Evolutionary conservation across 306 rosid genomes (phyloP).

Genomic region (Prunus persica): DNA sequence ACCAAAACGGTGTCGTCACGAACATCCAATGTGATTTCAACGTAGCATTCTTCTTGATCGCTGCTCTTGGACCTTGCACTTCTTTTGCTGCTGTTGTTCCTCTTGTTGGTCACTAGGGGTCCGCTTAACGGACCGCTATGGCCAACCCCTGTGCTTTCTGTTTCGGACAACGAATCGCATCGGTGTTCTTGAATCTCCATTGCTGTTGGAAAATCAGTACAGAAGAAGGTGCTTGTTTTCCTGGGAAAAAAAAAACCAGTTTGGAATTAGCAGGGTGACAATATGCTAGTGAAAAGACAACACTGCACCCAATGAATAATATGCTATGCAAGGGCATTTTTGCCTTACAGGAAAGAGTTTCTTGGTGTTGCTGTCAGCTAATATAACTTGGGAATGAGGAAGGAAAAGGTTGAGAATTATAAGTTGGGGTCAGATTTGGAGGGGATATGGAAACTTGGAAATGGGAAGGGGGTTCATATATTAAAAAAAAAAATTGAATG

Average conservation of each 20-base stretch:
- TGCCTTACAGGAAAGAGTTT: too few relatives aligned
- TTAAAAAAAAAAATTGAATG: accelerated
- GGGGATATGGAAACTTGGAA: too few relatives aligned
- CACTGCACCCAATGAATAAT: too few relatives aligned
- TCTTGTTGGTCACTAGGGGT: slow-evolving; percentile 41
- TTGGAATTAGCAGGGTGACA: not conserved
- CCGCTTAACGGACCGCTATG: slow-evolving; percentile 74
- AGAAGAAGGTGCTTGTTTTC: not conserved
- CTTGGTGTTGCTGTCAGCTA: too few relatives aligned
- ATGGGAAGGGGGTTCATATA: too few relatives aligned
- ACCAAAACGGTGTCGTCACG: slow-evolving; percentile 63
- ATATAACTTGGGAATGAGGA: too few relatives aligned
- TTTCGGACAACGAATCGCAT: slow-evolving; percentile 50
- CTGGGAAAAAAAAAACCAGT: not conserved
- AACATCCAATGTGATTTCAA: slow-evolving; percentile 78
- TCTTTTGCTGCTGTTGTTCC: slow-evolving; percentile 39
- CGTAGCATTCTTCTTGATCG: slow-evolving; percentile 46
- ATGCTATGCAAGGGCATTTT: too few relatives aligned
- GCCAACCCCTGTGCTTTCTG: slow-evolving; percentile 46
- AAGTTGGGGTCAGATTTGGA: too few relatives aligned
- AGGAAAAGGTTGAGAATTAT: too few relatives aligned
- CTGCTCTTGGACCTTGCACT: slow-evolving; percentile 55
- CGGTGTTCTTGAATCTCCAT: slow-evolving; percentile 70
- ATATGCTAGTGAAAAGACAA: not conserved
- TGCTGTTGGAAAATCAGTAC: not conserved